Evolutionary conservation across 352 stramenopile genomes (phyloP), one percentile per base, ranked within the genome.

Genomic region (Phytopythium kandeliae): DNA sequence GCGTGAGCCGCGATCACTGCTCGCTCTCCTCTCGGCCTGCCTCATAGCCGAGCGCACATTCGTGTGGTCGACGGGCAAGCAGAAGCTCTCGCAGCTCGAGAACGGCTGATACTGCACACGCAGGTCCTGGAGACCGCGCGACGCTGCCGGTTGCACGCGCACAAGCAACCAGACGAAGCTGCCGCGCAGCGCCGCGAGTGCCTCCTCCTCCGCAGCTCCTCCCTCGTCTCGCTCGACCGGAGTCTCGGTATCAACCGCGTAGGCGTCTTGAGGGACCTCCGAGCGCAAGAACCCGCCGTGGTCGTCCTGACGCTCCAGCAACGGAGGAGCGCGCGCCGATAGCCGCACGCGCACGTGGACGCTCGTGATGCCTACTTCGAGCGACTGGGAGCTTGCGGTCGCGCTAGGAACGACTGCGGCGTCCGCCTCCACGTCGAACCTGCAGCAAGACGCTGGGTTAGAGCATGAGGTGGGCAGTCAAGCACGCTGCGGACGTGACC

Each of bases 101-200:
- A 61, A 71, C 44, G 82, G 25, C 56, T 87, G 73, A 48, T 84
- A 85, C 45, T 84, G 71, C 33, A 85, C 68, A n/a, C 60, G 67
- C 31, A 71, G 21, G 17, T 8, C 21, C n/a, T 40, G 41, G 15
- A 55, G 42, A 9, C 17, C 17, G 19, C 46, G 16, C 17, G 31
- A 16, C 2, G 34, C 17, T 35, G 59, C 13, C 17, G 62, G 62
- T 42, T 86, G 70, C 13, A 86, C 37, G 17, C 68, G 67, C 50
- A 84, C 62, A 24, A 81, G 68, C n/a, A 86, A 21, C 55, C 63
- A 76, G 28, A 71, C 56, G 28, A 78, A 84, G 22, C 53, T 57
- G 3, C 74, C 74, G 55, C 54, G 55, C 31, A 65, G 30, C 12
- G 40, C 51, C 13, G 30, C 51, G 10, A 76, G 48, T 31, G 4